Evolutionary conservation across 495 filamentous ascomycete species (phyloP).

Genomic region (Hyaloscypha bicolor): DNA sequence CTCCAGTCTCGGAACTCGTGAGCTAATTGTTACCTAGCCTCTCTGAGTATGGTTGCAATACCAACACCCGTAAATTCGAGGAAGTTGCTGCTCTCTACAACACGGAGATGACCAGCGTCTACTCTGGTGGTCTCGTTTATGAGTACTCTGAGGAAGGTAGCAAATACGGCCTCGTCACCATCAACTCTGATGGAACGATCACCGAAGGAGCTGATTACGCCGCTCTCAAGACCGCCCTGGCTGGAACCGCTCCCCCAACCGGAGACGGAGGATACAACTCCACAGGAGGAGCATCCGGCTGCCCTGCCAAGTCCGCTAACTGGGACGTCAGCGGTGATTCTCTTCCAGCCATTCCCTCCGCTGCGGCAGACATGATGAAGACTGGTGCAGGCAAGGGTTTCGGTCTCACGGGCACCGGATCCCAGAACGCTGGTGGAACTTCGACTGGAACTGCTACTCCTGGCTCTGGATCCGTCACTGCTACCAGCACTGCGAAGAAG

Average conservation of each 20-base stretch:
- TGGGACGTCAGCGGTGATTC: constrained; percentile 73
- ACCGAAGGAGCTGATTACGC: constrained; percentile 64
- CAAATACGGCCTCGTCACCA: constrained; percentile 75
- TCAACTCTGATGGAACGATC: constrained; percentile 47
- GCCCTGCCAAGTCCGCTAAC: constrained; percentile 66
- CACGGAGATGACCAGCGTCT: constrained; percentile 83
- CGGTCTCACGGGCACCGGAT: constrained; percentile 73
- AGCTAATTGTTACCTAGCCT: constrained; percentile 47
- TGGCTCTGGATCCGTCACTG: constrained; percentile 58
- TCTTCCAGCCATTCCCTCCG: constrained; percentile 75
- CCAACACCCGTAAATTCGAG: constrained; percentile 75
- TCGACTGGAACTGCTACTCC: constrained; percentile 64
- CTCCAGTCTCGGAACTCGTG: background rate
- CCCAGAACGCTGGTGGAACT: constrained; percentile 65
- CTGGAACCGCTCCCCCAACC: constrained; percentile 61
- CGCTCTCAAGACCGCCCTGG: constrained; percentile 66
- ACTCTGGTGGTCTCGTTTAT: constrained; percentile 95
- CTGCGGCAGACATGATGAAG: constrained; percentile 67
- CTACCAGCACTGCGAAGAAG: constrained; percentile 40
- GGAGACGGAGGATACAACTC: constrained; percentile 79
- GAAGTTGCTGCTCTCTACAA: constrained; percentile 83
- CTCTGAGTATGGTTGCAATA: constrained; percentile 90
- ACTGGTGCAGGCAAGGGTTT: constrained; percentile 71
- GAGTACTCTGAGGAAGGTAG: constrained; percentile 84
- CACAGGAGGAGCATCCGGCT: constrained; percentile 63